Evolutionary conservation across 148 eudicot species (phyloP).

Genomic region (Cornus controversa): DNA sequence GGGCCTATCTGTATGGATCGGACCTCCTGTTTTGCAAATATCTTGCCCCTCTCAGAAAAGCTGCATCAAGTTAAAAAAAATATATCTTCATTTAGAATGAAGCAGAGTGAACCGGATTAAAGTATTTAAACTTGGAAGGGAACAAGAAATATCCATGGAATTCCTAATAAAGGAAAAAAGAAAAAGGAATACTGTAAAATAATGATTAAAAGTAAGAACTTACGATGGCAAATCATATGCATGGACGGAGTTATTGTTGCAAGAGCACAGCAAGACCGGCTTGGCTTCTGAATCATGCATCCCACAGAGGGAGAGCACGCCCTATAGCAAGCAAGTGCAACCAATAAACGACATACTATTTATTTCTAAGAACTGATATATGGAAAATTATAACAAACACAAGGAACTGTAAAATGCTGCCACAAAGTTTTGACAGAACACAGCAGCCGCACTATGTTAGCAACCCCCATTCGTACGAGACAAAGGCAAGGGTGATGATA

Average conservation of each 20-base stretch:
- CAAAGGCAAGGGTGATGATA: too few relatives aligned
- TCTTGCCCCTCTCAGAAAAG: slow-evolving; percentile 79
- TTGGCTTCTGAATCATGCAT: slow-evolving; percentile 86
- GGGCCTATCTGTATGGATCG: slow-evolving; percentile 73
- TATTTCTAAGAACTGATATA: neutral
- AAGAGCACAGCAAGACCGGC: slow-evolving; percentile 83
- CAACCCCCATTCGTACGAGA: too few relatives aligned
- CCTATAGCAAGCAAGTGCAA: slow-evolving; percentile 47
- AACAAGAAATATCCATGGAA: neutral
- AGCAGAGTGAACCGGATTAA: neutral
- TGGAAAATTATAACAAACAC: neutral
- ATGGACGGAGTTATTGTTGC: slow-evolving; percentile 81
- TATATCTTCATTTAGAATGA: neutral
- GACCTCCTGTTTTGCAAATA: slow-evolving; percentile 65
- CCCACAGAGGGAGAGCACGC: slow-evolving; percentile 79
- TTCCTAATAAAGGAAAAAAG: neutral
- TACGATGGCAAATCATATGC: slow-evolving; percentile 90
- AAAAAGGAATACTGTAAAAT: neutral
- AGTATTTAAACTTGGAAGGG: neutral
- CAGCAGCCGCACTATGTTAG: too few relatives aligned
- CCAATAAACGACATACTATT: neutral
- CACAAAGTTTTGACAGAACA: too few relatives aligned
- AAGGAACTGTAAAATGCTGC: neutral
- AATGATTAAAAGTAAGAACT: slow-evolving; percentile 32
- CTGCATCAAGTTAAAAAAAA: slow-evolving; percentile 32